Base-by-base conservation (phyloP, 352 stramenopile species). In the Phytophthora quininea region DNA sequence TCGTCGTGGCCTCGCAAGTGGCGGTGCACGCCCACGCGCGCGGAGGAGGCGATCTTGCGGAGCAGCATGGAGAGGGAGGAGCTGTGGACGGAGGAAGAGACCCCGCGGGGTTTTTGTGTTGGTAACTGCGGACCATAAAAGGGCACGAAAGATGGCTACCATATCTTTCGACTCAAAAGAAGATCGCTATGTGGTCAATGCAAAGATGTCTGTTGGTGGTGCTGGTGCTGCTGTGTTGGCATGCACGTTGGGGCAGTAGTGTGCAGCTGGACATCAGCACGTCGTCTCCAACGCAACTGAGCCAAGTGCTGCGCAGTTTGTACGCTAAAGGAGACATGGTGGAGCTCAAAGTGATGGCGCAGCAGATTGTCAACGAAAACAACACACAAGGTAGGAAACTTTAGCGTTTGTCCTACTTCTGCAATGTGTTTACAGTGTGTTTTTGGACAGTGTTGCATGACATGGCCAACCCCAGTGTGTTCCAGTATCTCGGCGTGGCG, bases 401-500 rank as follows among this genome's bases (percentile, higher is more conserved):
- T 14, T 10, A 5, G 24, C 1, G 40, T 32, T 5, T 19, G 19
- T 29, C 19, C 31, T 50, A 14, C 15, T 53, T 53, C 37, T 37
- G 2, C 6, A 38, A 38, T 56, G 31, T 32, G n/a, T 10, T 33
- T 31, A 24, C 19, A 24, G 19, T 49, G 15, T 11, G 48, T 2
- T 49, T 15, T 14, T 27, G 38, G 14, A 31, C n/a, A 82, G 77
- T 74, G 12, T 33, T 74, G 27, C 42, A 43, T 38, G 79, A 83
- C 43, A 37, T 72, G 38, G 52, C 53, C 14, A 75, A 75, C 61
- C 76, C 80, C 4, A 91, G 70, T 33, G 78, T 79, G 46, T 92
- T 82, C 53, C 72, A 95, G 66, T 91, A 83, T 58, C 65, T 95
- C 3, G 87, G 84, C 15, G 68, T 89, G 12, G 80, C 84, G 14